Evolutionary conservation across 805 yeast genomes (phyloP), one percentile per base, ranked within the genome.

Genomic region (Kodamaea fukazawae): DNA sequence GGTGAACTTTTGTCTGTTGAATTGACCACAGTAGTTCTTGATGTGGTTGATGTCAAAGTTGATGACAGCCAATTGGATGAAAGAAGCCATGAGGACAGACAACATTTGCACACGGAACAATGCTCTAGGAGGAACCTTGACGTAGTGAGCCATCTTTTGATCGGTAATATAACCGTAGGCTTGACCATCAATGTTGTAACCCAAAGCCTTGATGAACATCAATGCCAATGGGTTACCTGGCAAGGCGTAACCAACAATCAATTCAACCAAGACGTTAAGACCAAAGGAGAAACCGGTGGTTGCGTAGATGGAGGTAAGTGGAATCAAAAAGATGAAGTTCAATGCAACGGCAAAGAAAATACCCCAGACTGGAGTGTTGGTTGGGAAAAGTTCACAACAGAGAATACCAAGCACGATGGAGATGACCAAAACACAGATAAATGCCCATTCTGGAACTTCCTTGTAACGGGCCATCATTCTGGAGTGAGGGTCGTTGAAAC

Each of bases 91-190:
- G 13, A 51, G 35, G 2, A 49, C 51, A 3, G 60, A 49, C 8
- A 51, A 18, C 36, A 60, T 49, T 49, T 61, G 67, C 18, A 46
- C 45, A 55, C 70, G 58, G 61, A 83, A 80, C 46, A 81, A 61
- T 0, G 79, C 67, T 42, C 79, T 66, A 2, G 87, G 88, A 0
- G 84, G 78, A 15, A 83, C 63, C 48, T 79, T 80, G 53, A 79
- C 57, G 51, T 83, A 83, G 45, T 82, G 86, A 1, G 78, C 86
- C 55, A 78, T 55, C 50, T 82, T 82, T 69, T 77, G 74, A 49
- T 79, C 83, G 7, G 70, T 63, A 23, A 76, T 63, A 53, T 70
- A 79, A 39, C 67, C 63, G 32, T 76, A 67, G 1, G 84, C 83
- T 50, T 79, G 83, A 33, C 72, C 71, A 61, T 73, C 75, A 31